Conservation (phyloP, 169 alveolate genomes). For the Plasmodium malariae region DNA sequence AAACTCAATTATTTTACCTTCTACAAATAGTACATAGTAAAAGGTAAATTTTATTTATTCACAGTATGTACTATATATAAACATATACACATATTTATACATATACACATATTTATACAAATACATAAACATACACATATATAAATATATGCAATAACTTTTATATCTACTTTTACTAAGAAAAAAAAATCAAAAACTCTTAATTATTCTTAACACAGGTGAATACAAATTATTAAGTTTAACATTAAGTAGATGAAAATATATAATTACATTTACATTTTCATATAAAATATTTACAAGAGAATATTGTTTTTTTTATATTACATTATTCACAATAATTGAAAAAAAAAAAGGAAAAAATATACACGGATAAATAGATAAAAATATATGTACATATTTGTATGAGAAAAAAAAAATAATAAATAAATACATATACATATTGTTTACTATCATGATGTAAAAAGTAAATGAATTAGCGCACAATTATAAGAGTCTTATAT, state of each 20-base stretch:
- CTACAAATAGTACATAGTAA: slow-evolving; percentile 16
- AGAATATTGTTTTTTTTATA: background rate
- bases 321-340: slow-evolving; percentile 14
- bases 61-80: background rate
- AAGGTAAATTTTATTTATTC: background rate
- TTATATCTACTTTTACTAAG: background rate
- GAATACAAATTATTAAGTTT: slow-evolving; percentile 8
- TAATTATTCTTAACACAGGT: slow-evolving; percentile 1
- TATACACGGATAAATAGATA: background rate
- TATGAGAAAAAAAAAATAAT: background rate
- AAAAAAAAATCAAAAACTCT: background rate
- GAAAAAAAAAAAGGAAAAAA: background rate
- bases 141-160: background rate
- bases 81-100: slow-evolving; percentile 12
- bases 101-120: background rate
- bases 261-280: background rate
- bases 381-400: background rate
- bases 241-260: slow-evolving; percentile 4
- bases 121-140: background rate
- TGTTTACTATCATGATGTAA: background rate
- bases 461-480: background rate
- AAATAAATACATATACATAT: no score
- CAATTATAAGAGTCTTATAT: background rate
- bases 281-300: background rate
- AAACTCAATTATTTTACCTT: slow-evolving; percentile 25